Evolutionary conservation across 2,329 filamentous ascomycete species (phyloP), one percentile per base, ranked within the genome.

Genomic region (Colletotrichum melonis): DNA sequence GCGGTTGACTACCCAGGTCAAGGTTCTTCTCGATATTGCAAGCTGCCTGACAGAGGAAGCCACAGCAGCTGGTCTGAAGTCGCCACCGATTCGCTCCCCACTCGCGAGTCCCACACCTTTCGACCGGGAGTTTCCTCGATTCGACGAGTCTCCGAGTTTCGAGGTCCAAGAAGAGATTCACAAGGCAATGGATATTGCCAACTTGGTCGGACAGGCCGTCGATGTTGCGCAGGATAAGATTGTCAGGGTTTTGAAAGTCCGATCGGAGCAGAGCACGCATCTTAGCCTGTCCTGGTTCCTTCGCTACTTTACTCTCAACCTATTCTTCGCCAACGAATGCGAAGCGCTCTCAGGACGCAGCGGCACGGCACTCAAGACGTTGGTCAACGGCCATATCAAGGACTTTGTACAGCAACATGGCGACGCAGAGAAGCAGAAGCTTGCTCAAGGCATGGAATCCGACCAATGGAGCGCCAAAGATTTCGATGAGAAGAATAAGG

Each of bases 21-120:
- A 99, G 81, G 92, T 98, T 11, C 84, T 99, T n/a, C 87, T 99
- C 11, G 97, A 99, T 81, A 94, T 98, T 24, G 97, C 95, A 1
- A 98, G 95, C 80, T 92, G 91, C 14, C 88, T 94, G 64, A 87
- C 89, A 16, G 84, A 87, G 26, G 78, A 79, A 54, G 78, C 78
- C 70, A 76, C 72, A 75, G 82, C 76, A 1, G 77, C 80, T 0
- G 85, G 84, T 6, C 71, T 87, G 49, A 86, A 83, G 71, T 89
- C 88, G 8, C 87, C 88, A 1, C 83, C 85, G 1, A 71, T 87
- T 11, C 84, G 84, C 75, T 90, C 89, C 4, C 89, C 89, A 0
- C 81, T 89, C 2, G 83, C 87, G 54, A 91, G 89, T 71, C 88
- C 89, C 1, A 67, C 80, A n/a, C 75, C 62, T 24, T 74, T 71